Conservation (phyloP, 1,139 yeast genomes). For the Geotrichum macrosporum region DNA sequence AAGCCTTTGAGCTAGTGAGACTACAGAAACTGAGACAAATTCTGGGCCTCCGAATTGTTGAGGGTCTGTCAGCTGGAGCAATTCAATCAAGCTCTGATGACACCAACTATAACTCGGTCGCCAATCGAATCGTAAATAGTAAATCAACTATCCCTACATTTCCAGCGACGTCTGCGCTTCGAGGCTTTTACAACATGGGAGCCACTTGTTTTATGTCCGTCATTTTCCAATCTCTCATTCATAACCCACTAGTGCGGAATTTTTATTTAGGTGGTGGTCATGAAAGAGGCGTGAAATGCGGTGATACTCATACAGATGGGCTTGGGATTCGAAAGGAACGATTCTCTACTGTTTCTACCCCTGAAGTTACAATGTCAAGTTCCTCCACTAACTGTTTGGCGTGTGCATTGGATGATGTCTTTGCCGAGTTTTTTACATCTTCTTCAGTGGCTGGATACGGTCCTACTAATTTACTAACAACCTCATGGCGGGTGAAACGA, state of each 20-base stretch:
- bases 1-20: constrained; percentile 51
- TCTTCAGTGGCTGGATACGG: constrained; percentile 63
- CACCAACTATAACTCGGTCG: constrained; percentile 6
- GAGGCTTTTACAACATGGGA: constrained; percentile 90
- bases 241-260: constrained; percentile 77
- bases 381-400: constrained; percentile 35
- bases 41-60: constrained; percentile 9
- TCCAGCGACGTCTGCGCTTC: constrained; percentile 66
- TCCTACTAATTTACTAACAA: constrained; percentile 62
- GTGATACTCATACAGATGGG: background rate
- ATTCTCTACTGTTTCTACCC: constrained; percentile 1
- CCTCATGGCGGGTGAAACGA: constrained; percentile 80
- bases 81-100: constrained; percentile 2
- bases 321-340: background rate
- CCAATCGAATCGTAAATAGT: constrained; percentile 32
- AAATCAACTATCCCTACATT: constrained; percentile 45
- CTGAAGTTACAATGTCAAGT: constrained; percentile 30
- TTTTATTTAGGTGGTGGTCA: constrained; percentile 73
- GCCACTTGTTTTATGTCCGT: constrained; percentile 96
- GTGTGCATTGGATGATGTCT: constrained; percentile 79
- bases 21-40: constrained; percentile 30
- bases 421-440: constrained; percentile 57
- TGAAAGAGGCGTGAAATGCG: constrained; percentile 32
- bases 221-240: constrained; percentile 76
- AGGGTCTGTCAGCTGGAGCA: constrained; percentile 21